Evolutionary conservation across 2,329 filamentous ascomycete species (phyloP).

Genomic region (Talaromyces sp.): DNA sequence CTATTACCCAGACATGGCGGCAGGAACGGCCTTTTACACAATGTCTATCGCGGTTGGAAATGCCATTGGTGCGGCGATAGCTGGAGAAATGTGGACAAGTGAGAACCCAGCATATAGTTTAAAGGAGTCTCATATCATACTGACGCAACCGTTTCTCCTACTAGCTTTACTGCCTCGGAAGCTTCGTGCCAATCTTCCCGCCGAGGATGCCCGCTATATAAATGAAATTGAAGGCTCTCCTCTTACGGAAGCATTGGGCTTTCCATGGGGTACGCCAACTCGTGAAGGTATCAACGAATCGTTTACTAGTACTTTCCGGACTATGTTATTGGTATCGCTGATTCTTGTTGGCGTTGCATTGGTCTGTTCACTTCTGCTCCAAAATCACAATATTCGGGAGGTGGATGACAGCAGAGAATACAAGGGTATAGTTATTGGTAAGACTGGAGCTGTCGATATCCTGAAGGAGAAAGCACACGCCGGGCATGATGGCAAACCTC

Average conservation of each 20-base stretch:
- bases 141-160: neutral
- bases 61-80: constrained; percentile 3
- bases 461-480: constrained; percentile 4
- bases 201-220: neutral
- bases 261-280: constrained; percentile 4
- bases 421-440: constrained; percentile 6
- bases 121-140: neutral
- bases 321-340: constrained; percentile 3
- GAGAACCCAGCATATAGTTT: neutral
- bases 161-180: constrained; percentile 6
- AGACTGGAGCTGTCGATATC: constrained; percentile 1
- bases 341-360: constrained; percentile 2
- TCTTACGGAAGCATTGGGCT: constrained; percentile 1
- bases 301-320: constrained; percentile 4
- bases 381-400: constrained; percentile 1
- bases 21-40: constrained; percentile 5
- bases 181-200: constrained; percentile 2
- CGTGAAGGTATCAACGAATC: constrained; percentile 7
- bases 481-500: neutral
- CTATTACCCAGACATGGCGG: constrained; percentile 2
- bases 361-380: neutral
- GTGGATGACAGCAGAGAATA: constrained; percentile 5
- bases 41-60: constrained; percentile 3
- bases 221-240: constrained; percentile 2
- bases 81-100: constrained; percentile 7